Evolutionary conservation across 148 eudicot species (phyloP).

Genomic region (Rhododendron vialii): DNA sequence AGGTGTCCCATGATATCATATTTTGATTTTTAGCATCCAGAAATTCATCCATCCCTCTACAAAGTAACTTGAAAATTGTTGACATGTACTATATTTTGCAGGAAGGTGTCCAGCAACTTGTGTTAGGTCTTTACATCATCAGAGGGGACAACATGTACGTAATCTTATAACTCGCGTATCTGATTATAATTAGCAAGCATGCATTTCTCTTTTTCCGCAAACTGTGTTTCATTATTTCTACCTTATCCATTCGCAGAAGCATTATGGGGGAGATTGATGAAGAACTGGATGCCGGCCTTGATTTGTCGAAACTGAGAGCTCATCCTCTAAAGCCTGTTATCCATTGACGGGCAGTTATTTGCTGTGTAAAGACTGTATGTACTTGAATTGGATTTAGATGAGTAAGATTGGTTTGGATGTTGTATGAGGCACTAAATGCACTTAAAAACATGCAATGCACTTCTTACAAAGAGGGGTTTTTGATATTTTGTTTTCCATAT

Average conservation of each 20-base stretch:
- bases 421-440: not conserved
- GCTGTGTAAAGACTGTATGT: not conserved
- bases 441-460: not conserved
- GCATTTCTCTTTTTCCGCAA: not conserved
- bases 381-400: not conserved
- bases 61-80: not conserved
- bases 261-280: conserved; percentile 86
- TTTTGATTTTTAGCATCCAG: not conserved
- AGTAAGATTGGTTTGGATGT: not conserved
- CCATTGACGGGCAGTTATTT: conserved; percentile 36
- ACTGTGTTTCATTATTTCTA: not conserved
- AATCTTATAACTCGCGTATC: not conserved
- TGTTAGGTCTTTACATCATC: conserved; percentile 87
- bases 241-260: conserved; percentile 48
- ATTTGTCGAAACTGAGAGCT: conserved; percentile 67
- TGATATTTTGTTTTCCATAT: not conserved
- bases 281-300: conserved; percentile 70
- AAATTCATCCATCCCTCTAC: not conserved
- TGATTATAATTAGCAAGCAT: not conserved
- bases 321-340: conserved; percentile 89
- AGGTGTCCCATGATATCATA: not conserved
- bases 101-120: conserved; percentile 93
- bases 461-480: not conserved
- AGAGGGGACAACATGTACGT: conserved; percentile 96
- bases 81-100: conserved; percentile 29